Conservation (phyloP, 2,329 filamentous ascomycete species). For the Colletotrichum chrysophilum region DNA sequence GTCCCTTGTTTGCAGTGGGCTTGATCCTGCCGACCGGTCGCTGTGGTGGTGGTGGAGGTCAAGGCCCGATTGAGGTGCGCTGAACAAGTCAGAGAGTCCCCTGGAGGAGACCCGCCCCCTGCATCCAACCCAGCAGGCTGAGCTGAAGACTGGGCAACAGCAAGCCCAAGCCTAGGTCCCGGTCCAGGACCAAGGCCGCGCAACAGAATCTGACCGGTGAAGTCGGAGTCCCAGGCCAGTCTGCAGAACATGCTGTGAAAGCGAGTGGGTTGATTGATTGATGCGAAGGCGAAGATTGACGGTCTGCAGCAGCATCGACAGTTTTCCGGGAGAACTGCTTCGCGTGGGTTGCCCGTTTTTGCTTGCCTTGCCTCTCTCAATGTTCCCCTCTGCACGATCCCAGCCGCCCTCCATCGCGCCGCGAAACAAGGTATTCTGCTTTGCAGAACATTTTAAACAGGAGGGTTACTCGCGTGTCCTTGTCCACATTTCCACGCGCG, state of each 20-base stretch:
- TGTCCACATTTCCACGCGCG: conserved; percentile 21
- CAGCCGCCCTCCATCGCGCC: conserved; percentile 14
- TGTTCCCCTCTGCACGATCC: neutral
- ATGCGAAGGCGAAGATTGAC: conserved; percentile 8
- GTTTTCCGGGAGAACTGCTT: neutral
- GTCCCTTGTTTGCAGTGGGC: conserved; percentile 19
- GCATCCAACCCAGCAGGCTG: neutral
- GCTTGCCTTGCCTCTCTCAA: neutral
- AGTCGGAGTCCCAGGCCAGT: neutral
- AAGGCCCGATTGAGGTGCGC: conserved; percentile 3
- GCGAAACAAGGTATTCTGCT: conserved; percentile 19
- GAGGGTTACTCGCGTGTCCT: conserved; percentile 22
- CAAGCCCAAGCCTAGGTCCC: neutral
- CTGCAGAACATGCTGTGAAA: neutral
- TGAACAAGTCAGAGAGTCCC: conserved; percentile 11
- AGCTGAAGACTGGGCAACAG: neutral
- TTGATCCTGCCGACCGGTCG: conserved; percentile 12
- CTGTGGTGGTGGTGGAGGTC: conserved; percentile 4
- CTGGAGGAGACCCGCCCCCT: neutral
- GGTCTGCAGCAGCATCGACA: conserved; percentile 11
- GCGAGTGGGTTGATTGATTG: conserved; percentile 8
- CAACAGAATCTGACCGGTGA: neutral
- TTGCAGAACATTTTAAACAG: conserved; percentile 21
- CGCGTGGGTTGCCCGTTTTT: neutral
- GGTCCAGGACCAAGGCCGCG: neutral